A percentile compares a stretch with the other conserved stretches of the same genome.
These are phyloP conservation scores for Apophysomyces sp. DNA, from an alignment of 371 early-diverging fungal species.

Conservation along the genomic window DNA sequence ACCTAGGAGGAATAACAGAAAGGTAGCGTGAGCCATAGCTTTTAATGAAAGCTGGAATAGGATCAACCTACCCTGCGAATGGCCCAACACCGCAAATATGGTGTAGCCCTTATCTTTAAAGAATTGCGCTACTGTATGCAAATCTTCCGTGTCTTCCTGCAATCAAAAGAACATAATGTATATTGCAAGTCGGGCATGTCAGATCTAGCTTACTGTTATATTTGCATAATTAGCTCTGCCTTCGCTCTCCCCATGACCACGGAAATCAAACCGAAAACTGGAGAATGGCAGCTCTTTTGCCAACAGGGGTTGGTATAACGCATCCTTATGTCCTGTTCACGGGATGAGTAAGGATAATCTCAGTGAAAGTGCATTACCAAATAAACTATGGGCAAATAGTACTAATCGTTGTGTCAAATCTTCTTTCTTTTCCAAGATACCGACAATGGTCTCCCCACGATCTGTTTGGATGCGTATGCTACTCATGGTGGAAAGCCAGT, in stretches of 20 bases:
- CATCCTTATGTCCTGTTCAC: conserved; percentile 57
- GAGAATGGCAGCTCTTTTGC: conserved; percentile 52
- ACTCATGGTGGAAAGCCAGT: conserved; percentile 17
- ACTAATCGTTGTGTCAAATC: conserved; percentile 27
- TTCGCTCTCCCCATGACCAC: conserved; percentile 61
- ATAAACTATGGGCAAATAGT: conserved; percentile 38
- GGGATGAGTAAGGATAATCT: background rate
- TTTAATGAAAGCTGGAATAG: background rate
- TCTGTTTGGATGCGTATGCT: conserved; percentile 29
- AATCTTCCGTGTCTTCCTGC: conserved; percentile 55
- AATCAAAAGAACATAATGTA: background rate
- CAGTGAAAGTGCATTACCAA: conserved; percentile 20
- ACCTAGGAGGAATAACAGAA: conserved; percentile 29
- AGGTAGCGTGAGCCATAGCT: background rate
- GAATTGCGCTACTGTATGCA: conserved; percentile 50
- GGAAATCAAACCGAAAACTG: conserved; percentile 60
- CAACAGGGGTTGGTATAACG: conserved; percentile 57
- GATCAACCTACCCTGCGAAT: conserved; percentile 47
- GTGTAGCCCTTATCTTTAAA: conserved; percentile 58
- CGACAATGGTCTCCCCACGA: conserved; percentile 38
- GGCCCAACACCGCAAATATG: conserved; percentile 57
- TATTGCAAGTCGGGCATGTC: background rate
- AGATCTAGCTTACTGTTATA: conserved; percentile 33
- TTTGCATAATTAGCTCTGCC: conserved; percentile 54
- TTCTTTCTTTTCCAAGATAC: conserved; percentile 34